These are phyloP conservation scores for Phytophthora niederhauseri DNA, from an alignment of 352 stramenopile species.

Conservation along the genomic window DNA sequence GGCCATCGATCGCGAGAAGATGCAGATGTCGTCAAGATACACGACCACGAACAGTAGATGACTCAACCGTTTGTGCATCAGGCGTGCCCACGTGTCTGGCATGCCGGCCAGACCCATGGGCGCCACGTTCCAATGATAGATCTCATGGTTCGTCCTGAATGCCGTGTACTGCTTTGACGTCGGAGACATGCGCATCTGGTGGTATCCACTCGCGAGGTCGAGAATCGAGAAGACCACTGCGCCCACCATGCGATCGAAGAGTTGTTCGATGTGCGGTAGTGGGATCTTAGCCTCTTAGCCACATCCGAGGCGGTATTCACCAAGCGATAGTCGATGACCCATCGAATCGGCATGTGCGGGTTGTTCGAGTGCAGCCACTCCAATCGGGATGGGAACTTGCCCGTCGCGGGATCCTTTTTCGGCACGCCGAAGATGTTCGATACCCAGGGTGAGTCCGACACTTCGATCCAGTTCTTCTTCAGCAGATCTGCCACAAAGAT, in stretches of 20 bases:
- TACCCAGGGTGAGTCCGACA: neutral
- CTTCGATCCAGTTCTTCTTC: neutral
- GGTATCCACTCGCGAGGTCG: no score
- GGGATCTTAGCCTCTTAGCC: no score
- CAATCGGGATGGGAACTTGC: neutral
- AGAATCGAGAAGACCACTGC: no score
- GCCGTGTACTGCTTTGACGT: no score
- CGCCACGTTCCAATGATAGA: neutral
- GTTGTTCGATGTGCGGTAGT: no score
- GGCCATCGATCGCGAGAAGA: neutral
- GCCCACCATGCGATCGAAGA: no score
- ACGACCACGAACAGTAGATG: neutral
- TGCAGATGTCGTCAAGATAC: neutral
- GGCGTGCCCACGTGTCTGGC: neutral
- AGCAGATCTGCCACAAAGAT: neutral
- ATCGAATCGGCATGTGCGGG: no score
- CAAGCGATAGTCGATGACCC: no score
- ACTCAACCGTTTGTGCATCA: neutral
- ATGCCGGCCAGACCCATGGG: neutral
- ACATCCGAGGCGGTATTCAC: no score
- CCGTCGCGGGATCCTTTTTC: neutral
- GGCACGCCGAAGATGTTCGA: neutral
- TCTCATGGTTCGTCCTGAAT: no score
- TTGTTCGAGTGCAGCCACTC: neutral
- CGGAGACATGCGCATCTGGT: no score